Percentiles rank a stretch among this genome's conserved stretches.
Evolutionary conservation across 176 grass and related monocot species (phyloP).

Genomic region (Poa pratensis): DNA sequence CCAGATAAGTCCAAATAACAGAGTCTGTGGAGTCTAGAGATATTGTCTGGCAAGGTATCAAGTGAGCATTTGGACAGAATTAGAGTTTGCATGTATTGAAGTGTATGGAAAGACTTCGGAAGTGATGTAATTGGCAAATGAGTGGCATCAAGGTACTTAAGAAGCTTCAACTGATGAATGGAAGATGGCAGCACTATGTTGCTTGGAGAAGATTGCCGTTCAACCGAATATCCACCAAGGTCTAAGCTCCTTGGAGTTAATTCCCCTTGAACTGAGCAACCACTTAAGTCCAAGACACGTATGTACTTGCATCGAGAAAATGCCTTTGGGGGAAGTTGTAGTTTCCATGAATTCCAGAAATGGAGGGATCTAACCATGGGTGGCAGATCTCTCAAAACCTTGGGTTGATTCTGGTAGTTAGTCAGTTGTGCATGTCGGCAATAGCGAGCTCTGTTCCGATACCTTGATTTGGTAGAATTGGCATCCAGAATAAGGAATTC

Average conservation of each 20-base stretch:
- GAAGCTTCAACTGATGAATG: constrained; percentile 22
- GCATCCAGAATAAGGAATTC: constrained; percentile 27
- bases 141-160: constrained; percentile 47
- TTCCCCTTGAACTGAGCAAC: neutral
- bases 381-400: neutral
- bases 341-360: neutral
- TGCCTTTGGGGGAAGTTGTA: neutral
- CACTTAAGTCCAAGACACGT: constrained; percentile 50
- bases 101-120: neutral
- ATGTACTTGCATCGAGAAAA: constrained; percentile 29
- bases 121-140: constrained; percentile 14
- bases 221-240: no score
- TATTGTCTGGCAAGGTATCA: constrained; percentile 42
- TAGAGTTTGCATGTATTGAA: constrained; percentile 43
- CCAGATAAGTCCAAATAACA: neutral
- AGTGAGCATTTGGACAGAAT: constrained; percentile 40
- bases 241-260: neutral
- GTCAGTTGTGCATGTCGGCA: constrained; percentile 42
- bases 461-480: no score
- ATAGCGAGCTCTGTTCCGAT: no score
- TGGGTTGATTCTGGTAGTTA: neutral
- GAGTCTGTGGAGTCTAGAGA: constrained; percentile 38
- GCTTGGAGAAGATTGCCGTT: no score
- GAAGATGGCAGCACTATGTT: constrained; percentile 33
- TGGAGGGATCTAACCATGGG: constrained; percentile 44